Evolutionary conservation across 768 basidiomycete species (phyloP), one percentile per base, ranked within the genome.

Genomic region (Pleurotus citrinopileatus): DNA sequence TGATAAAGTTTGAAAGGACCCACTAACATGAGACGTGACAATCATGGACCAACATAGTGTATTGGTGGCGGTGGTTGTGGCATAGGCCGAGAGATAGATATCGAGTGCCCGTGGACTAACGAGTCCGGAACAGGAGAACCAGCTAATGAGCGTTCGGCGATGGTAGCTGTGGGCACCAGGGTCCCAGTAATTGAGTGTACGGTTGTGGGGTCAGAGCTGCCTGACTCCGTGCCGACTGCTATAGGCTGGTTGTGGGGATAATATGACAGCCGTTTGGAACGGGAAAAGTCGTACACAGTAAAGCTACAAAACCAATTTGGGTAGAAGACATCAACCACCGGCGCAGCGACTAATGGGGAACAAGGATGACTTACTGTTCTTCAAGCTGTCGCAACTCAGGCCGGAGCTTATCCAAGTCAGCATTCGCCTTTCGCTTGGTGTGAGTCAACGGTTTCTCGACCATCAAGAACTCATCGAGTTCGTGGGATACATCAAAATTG

Each of bases 381-480:
- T 98, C 96, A 57, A 98, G 81, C 69, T 92, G 83, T 57, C 94
- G 82, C 67, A 92, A 79, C 66, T 98, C 97, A 19, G 93, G 88
- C 64, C 88, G 91, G 78, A 98, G 83, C 68, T 88, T 89, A 59
- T 91, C 90, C 9, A 91, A 66, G 70, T 97, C 92, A 27, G 81
- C 76, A 59, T 93, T 90, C 27, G 83, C 85, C 65, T 96, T 98
- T 29, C 97, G 86, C 69, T 94, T 97, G 42, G 89, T 78, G 58
- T 95, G 94, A 53, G 93, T 97, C 53, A 98, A 73, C n/a, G 96
- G 96, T 67, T 98, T 98, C 72, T 98, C 96, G 50, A 95, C 95
- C 80, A 98, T 83, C 64, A 99, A 70, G 63, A 98, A 89, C 68
- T 99, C 97, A 66, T 99, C 95, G 8, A 99, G 81, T 73, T 98